Percentiles rank a stretch among this genome's conserved stretches.
Conservation (phyloP, 2,329 filamentous ascomycete species). For the Hypoxylon sp. region DNA sequence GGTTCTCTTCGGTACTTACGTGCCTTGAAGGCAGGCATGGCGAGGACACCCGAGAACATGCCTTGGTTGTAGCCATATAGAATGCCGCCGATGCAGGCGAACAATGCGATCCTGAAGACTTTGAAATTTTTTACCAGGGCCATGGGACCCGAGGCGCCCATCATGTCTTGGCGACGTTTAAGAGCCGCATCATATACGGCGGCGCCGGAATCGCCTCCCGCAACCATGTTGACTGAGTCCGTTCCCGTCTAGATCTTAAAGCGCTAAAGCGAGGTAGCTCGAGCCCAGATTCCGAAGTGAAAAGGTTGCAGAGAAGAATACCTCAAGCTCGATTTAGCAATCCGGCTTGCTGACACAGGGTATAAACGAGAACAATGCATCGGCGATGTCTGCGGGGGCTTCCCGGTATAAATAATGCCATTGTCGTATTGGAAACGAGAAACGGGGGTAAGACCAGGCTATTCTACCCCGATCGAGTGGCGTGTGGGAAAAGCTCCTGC, state of each 20-base stretch:
- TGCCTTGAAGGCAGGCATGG: constrained; percentile 67
- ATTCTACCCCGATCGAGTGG: constrained; percentile 33
- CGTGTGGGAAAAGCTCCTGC: constrained; percentile 8
- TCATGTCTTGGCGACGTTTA: constrained; percentile 59
- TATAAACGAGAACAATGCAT: constrained; percentile 18
- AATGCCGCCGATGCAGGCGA: constrained; percentile 74
- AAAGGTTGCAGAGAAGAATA: background rate
- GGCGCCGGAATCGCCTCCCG: constrained; percentile 56
- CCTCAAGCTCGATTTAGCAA: constrained; percentile 8
- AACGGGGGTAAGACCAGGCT: constrained; percentile 19
- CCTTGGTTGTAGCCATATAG: constrained; percentile 83
- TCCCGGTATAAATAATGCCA: constrained; percentile 35
- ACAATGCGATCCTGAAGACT: constrained; percentile 72
- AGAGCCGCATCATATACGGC: constrained; percentile 61
- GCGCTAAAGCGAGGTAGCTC: background rate
- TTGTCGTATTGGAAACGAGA: constrained; percentile 10
- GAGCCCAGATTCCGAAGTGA: background rate
- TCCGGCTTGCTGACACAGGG: constrained; percentile 9
- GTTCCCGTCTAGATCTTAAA: background rate
- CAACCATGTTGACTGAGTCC: constrained; percentile 55
- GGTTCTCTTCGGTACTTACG: constrained; percentile 57
- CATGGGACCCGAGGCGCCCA: constrained; percentile 60
- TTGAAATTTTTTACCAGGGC: constrained; percentile 71
- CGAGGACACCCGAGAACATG: constrained; percentile 79
- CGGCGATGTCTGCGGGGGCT: background rate